These are phyloP conservation scores for Auriscalpium orientale DNA, from an alignment of 768 basidiomycete genomes.

Conservation along the genomic window DNA sequence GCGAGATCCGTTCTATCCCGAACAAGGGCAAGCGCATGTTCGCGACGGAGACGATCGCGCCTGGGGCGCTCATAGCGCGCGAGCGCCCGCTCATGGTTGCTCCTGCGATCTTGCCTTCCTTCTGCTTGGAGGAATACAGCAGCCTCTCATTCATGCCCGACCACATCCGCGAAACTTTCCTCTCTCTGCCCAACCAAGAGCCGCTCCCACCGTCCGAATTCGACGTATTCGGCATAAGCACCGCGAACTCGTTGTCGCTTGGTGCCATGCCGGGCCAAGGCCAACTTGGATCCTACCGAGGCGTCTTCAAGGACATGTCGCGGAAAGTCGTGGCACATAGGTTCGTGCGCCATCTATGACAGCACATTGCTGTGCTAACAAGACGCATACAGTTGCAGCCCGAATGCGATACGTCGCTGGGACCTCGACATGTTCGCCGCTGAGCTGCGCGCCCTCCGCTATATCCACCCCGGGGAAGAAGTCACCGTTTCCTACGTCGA, in stretches of 20 bases:
- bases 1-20: neutral
- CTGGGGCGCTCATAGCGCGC: slow-evolving; percentile 28
- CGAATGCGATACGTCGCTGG: slow-evolving; percentile 18
- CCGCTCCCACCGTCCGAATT: slow-evolving; percentile 1
- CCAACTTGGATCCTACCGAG: slow-evolving; percentile 13
- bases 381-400: slow-evolving; percentile 11
- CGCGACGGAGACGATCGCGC: slow-evolving; percentile 23
- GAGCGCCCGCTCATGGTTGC: slow-evolving; percentile 32
- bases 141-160: neutral
- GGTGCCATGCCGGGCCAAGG: slow-evolving; percentile 4
- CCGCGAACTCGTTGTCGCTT: slow-evolving; percentile 6
- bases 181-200: neutral
- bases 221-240: neutral
- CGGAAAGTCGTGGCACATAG: no score
- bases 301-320: slow-evolving; percentile 1
- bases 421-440: slow-evolving; percentile 22
- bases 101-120: slow-evolving; percentile 9
- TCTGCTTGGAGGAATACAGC: neutral
- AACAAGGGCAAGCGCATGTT: slow-evolving; percentile 26
- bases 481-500: slow-evolving; percentile 24
- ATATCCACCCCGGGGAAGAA: slow-evolving; percentile 27
- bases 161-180: neutral
- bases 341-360: neutral
- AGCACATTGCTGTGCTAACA: slow-evolving; percentile 11
- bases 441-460: slow-evolving; percentile 22